A percentile compares a stretch with the other conserved stretches of the same genome.
Evolutionary conservation across 805 yeast species (phyloP).

Genomic region (Isabelozyma pseudorhagii): DNA sequence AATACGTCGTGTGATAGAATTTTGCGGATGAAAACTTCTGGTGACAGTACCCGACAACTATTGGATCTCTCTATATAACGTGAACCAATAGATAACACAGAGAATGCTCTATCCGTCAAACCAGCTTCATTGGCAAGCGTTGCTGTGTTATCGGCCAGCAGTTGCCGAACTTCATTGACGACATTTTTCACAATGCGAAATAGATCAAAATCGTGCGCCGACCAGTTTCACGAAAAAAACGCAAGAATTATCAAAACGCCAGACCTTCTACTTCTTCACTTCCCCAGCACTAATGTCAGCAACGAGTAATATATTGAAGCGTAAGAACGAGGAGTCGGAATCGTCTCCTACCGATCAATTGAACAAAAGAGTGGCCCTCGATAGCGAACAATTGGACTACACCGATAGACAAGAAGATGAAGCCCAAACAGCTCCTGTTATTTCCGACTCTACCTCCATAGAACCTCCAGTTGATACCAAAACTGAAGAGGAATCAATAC

Average conservation of each 20-base stretch:
- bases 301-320: constrained; percentile 44
- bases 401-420: constrained; percentile 41
- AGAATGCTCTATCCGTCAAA: no score
- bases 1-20: no score
- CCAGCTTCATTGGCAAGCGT: no score
- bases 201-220: not conserved
- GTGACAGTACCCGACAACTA: no score
- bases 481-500: constrained; percentile 5
- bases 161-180: no score
- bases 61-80: no score
- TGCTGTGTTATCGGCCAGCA: no score
- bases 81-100: no score
- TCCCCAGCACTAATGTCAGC: constrained; percentile 3
- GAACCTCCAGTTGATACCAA: constrained; percentile 3
- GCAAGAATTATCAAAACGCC: not conserved
- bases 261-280: not conserved
- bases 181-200: no score
- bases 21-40: no score
- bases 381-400: constrained; percentile 51
- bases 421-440: constrained; percentile 40
- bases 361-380: constrained; percentile 68
- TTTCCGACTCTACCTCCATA: constrained; percentile 6
- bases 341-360: constrained; percentile 44
- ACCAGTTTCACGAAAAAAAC: not conserved
- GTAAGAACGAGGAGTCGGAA: constrained; percentile 63